Evolutionary conservation across 2,329 filamentous ascomycete genomes (phyloP), one percentile per base, ranked within the genome.

Genomic region (Leptographium flavum): DNA sequence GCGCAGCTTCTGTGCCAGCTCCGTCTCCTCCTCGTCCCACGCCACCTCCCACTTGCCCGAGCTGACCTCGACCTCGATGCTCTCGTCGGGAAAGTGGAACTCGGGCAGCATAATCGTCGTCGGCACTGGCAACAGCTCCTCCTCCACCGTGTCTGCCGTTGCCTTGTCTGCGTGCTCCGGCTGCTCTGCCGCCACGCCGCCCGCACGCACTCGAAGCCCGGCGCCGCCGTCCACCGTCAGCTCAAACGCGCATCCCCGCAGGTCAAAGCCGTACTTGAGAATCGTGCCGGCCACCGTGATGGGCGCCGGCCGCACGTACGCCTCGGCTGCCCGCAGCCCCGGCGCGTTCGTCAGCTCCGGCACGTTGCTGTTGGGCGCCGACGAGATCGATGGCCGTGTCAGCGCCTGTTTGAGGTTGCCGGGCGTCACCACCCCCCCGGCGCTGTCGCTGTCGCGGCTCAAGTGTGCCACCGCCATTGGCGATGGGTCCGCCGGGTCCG

Each of bases 21-120:
- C 77, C 0, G 76, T 77, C 50, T 83, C 76, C 9, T 77, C 73
- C 46, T 87, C 82, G 49, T 87, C 80, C 5, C 69, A 73, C 53
- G 77, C 79, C 49, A 96, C 86, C 53, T 82, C 79, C 88, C 88
- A 98, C 58, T 90, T 92, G 7, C 93, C 93, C 1, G 83, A 84
- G 42, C 77, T 86, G 25, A 87, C 83, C 45, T 82, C 74, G 4
- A 98, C 79, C 1, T 71, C 71, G 33, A 79, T 83, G 38, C 76
- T 69, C 40, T 81, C 75, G 44, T 78, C 75, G 2, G 90, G 88
- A 59, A 94, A 98, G 63, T 98, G 92, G 57, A 85, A 95, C 46
- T 88, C 85, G 0, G 92, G 92, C 2, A 98, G 68, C 60, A 85
- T 94, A 9, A 96, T 71, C 38, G 87, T 74, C 0, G 90, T 96